Percentiles rank a stretch among this genome's conserved stretches.
These are phyloP conservation scores for Fusarium buxicola DNA, from an alignment of 2,329 filamentous ascomycete genomes.

Conservation along the genomic window DNA sequence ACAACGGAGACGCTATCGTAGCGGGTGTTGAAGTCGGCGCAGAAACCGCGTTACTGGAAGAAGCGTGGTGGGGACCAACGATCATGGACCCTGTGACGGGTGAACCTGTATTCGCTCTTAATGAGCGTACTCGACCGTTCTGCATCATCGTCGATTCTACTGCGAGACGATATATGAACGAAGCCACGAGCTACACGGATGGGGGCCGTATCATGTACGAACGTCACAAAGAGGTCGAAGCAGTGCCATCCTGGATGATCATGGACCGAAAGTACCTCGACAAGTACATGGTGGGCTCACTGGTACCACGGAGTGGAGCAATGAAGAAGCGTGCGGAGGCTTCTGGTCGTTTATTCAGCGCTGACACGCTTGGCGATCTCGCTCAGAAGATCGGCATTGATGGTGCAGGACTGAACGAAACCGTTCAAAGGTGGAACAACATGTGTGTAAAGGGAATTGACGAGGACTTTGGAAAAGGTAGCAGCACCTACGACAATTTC, in stretches of 20 bases:
- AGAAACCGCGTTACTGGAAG: not conserved
- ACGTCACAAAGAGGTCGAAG: not conserved
- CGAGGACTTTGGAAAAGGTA: not conserved
- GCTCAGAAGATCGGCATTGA: conserved; percentile 3
- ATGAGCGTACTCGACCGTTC: no score
- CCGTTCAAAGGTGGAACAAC: not conserved
- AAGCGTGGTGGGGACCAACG: conserved; percentile 1
- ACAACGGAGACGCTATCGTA: not conserved
- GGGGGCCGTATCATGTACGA: not conserved
- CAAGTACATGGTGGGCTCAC: not conserved
- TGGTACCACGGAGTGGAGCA: not conserved
- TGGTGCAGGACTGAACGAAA: not conserved
- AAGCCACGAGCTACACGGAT: not conserved
- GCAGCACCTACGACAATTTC: not conserved
- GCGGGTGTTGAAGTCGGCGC: not conserved
- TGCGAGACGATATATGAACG: conserved; percentile 1
- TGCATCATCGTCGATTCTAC: conserved; percentile 1
- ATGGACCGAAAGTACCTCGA: not conserved
- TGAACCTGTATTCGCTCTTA: no score
- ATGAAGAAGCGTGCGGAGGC: not conserved
- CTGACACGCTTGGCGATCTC: not conserved
- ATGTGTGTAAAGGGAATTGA: not conserved
- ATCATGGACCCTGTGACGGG: not conserved
- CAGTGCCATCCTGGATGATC: conserved; percentile 1
- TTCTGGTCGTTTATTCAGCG: not conserved